Base-by-base conservation (phyloP, 2,329 filamentous ascomycete species). In the Stagonosporopsis vannaccii region DNA sequence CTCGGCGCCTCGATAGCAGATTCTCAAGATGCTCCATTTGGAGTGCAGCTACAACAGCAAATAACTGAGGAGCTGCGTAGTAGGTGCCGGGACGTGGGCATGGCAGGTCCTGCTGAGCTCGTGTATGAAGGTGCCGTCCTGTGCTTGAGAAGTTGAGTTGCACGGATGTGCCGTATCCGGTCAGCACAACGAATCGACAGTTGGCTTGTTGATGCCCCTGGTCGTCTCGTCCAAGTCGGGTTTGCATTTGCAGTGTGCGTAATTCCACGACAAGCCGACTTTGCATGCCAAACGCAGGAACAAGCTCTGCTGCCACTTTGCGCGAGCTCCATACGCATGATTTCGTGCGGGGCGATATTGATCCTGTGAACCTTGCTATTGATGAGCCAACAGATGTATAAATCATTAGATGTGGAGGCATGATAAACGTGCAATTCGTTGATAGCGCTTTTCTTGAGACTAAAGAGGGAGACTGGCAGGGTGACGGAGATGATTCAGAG, bases 361-460 rank as follows among this genome's bases (percentile, higher is more conserved):
- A 78, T 39, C 36, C 36, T 13, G 23, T 39, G 36, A 39, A 39
- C 39, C 62, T 78, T 46, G 46, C 78, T 51, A 69, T 79, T 51
- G 72, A 78, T 59, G 60, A 60, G 40, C 46, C 68, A 46, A 66
- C 76, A 61, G 35, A 62, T 22, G 71, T 69, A 41, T 76, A 69
- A 72, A 61, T 76, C 22, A 72, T 76, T 52, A 73, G 74, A 57
- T 77, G 78, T 64, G 73, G 70, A 3, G 74, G 73, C 35, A 70
- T 70, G 25, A 75, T 67, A 51, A 75, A 74, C 26, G 41, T 69
- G 12, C 70, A 72, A 26, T 78, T 74, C 73, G 72, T 78, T 11
- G 72, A 76, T 49, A 56, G 70, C 46, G 69, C 76, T 44, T 66
- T 73, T 51, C 60, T 65, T 19, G 71, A 71, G 50, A 77, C 70